Evolutionary conservation across 495 filamentous ascomycete genomes (phyloP).

Genomic region (Penicillium mononematosum): DNA sequence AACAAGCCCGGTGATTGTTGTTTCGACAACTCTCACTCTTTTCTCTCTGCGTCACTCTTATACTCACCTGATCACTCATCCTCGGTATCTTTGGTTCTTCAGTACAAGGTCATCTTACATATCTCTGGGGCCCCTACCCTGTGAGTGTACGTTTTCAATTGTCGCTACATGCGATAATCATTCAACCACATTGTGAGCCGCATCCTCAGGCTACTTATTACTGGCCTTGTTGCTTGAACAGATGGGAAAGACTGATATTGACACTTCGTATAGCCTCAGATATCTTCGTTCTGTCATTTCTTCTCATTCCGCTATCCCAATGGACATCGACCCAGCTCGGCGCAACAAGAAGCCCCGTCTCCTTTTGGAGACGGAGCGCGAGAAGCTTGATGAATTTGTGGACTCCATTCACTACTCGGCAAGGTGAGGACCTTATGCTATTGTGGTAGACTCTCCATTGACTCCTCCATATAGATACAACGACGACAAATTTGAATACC

Average conservation of each 20-base stretch:
- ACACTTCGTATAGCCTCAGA: neutral
- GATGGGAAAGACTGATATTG: neutral
- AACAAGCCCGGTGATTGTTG: slow-evolving; percentile 15
- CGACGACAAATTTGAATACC: slow-evolving; percentile 87
- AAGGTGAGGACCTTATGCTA: slow-evolving; percentile 56
- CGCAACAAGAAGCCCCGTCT: slow-evolving; percentile 82
- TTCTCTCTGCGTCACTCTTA: slow-evolving; percentile 5
- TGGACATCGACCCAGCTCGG: slow-evolving; percentile 75
- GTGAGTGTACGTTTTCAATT: neutral
- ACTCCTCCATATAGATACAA: slow-evolving; percentile 60
- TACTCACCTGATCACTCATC: neutral
- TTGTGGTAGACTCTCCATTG: neutral
- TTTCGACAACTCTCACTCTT: slow-evolving; percentile 3
- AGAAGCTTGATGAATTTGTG: slow-evolving; percentile 82
- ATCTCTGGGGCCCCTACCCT: neutral
- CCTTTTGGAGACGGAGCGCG: slow-evolving; percentile 75
- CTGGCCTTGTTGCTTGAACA: neutral
- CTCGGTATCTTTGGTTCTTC: neutral
- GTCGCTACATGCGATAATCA: slow-evolving; percentile 2
- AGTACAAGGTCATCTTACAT: neutral
- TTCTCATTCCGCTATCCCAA: slow-evolving; percentile 22
- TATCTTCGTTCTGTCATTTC: neutral
- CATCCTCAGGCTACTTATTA: neutral
- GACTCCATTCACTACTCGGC: slow-evolving; percentile 94
- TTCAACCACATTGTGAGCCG: slow-evolving; percentile 4